Evolutionary conservation across 805 yeast genomes (phyloP), one percentile per base, ranked within the genome.

Genomic region (Yamadazyma scolyti): DNA sequence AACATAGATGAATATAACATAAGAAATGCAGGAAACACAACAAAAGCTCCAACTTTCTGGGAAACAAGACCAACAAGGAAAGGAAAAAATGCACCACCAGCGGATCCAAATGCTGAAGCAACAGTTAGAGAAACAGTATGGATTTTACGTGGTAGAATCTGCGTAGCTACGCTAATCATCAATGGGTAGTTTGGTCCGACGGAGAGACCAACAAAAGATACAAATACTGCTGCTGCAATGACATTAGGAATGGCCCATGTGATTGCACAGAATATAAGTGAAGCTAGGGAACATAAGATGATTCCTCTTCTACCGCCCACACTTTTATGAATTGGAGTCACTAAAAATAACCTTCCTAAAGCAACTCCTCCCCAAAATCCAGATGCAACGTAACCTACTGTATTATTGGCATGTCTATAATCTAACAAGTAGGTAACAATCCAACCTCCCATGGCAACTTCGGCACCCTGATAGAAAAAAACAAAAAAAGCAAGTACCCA

Each of bases 341-440:
- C 71, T 5, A 82, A 52, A 3, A 62, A 42, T 23, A 82, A 53
- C 39, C 90, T 59, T 0, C 89, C 90, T 10, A 70, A 40, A 0
- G 88, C 77, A 11, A 82, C 50, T 1, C 90, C 90, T 16, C 73
- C 69, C 88, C 88, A 82, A 48, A 71, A 82, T 10, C 84, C 81
- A 4, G 86, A 72, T 0, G 82, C 76, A 5, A 80, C 75, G 43
- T 74, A 78, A 10, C 87, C 82, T 47, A 77, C 73, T 11, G 58
- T 50, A 2, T 61, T 43, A 23, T 61, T 56, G 9, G 77, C 77
- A 11, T 65, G 52, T 37, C 83, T 69, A 30, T 75, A 70, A 16
- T 68, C 72, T 22, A 76, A 60, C 33, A 82, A 56, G 44, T 71
- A 82, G 2, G 85, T 76, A 28, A 77, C 78, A 13, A 77, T 58